Evolutionary conservation across 1,284 basidiomycete genomes (phyloP), one percentile per base, ranked within the genome.

Genomic region (Ceratobasidium sp.): DNA sequence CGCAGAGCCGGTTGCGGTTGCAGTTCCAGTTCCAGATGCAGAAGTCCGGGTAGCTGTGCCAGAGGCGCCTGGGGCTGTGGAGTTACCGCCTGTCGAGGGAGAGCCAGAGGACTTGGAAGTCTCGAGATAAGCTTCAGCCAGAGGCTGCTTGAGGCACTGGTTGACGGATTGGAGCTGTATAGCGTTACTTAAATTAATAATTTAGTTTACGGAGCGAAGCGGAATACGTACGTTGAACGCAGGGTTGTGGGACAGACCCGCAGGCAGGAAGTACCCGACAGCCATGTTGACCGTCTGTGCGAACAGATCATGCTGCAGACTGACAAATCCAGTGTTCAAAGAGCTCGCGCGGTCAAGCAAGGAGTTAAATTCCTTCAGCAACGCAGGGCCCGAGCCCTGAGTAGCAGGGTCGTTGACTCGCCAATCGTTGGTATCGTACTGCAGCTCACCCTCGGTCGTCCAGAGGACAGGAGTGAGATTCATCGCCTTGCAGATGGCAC

Each of bases 221-320:
- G 31, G 17, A 76, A 23, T 20, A 61, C 47, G 8, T 56, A 68
- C 66, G 6, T 15, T 56, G 42, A 76, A 64, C 28, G 60, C 31
- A 15, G 63, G 53, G 53, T 60, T 75, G 42, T 66, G 71, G 64
- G 42, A 68, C 26, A 45, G 28, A 37, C 61, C 93, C 56, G 89
- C 85, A 75, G 92, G 89, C n/a, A 97, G 86, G 79, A 93, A 92
- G 85, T 95, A 96, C 61, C 94, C 94, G 77, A 93, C 88, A 42
- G 95, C 95, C 78, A 98, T 89, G 81, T 97, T 94, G 73, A 97
- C 71, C 13, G 93, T 93, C 81, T 94, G 89, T 81, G 92, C 87
- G 82, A 90, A 96, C 60, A 97, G 85, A 84, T 97, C 95, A 82
- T 97, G 95, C 82, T 94, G 87, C 74, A 99, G 88, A 64, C 97